These are phyloP conservation scores for Camelina laxa DNA, from an alignment of 345 rosid species.

Conservation along the genomic window DNA sequence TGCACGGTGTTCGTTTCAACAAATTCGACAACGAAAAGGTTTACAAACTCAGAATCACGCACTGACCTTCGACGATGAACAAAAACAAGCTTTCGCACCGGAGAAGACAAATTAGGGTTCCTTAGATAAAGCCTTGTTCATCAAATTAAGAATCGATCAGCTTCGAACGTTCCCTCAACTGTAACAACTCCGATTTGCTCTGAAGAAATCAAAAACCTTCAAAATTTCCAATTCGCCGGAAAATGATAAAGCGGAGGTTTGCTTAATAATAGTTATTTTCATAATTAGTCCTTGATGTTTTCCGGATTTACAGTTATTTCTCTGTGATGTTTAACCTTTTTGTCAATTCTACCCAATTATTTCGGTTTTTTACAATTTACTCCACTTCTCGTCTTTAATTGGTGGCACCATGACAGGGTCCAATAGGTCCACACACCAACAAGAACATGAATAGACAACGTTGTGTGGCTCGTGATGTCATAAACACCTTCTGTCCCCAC, in stretches of 20 bases:
- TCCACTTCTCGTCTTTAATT: constrained; percentile 7
- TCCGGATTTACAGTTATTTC: neutral
- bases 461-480: constrained; percentile 39
- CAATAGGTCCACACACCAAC: constrained; percentile 22
- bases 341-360: neutral
- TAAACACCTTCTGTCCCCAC: constrained; percentile 28
- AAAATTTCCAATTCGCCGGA: constrained; percentile 15
- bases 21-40: neutral
- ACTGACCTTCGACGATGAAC: constrained; percentile 27
- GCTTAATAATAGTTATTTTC: neutral
- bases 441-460: constrained; percentile 29
- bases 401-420: neutral
- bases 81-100: neutral
- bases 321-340: neutral
- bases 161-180: neutral
- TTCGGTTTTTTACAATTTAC: neutral
- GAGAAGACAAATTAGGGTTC: constrained; percentile 23
- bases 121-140: constrained; percentile 9
- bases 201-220: constrained; percentile 9
- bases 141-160: constrained; percentile 18
- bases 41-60: constrained; percentile 20
- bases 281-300: neutral
- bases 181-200: constrained; percentile 5
- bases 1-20: no score
- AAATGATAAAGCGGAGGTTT: neutral